These are phyloP conservation scores for Huntiella abstrusa DNA, from an alignment of 2,329 filamentous ascomycete genomes.

Conservation along the genomic window DNA sequence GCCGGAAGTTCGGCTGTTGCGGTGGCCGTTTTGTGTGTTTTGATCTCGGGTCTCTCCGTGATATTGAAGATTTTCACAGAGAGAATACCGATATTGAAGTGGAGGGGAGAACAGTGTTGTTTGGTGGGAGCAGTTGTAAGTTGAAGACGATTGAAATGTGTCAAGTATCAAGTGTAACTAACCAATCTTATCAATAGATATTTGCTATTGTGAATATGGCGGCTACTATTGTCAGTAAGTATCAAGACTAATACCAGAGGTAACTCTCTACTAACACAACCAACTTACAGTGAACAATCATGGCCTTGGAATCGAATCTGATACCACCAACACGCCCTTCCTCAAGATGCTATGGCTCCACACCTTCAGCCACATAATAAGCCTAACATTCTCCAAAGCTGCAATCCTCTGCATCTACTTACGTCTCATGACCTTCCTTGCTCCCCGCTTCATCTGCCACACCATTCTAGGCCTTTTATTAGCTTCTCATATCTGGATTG, in stretches of 20 bases:
- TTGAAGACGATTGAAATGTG: background rate
- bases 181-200: background rate
- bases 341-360: constrained; percentile 11
- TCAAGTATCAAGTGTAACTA: background rate
- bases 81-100: constrained; percentile 17
- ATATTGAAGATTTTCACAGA: constrained; percentile 19
- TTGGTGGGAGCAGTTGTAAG: constrained; percentile 17
- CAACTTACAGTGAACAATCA: constrained; percentile 6
- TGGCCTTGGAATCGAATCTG: constrained; percentile 1
- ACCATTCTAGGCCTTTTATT: constrained; percentile 12
- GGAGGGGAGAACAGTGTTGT: constrained; percentile 19
- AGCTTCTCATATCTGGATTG: constrained; percentile 14
- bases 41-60: constrained; percentile 17
- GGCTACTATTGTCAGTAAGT: constrained; percentile 11
- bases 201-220: constrained; percentile 9
- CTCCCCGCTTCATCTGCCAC: constrained; percentile 11
- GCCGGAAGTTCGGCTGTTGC: constrained; percentile 12
- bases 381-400: constrained; percentile 13
- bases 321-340: constrained; percentile 3
- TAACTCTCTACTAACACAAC: background rate
- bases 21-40: constrained; percentile 12
- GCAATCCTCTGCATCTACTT: constrained; percentile 15
- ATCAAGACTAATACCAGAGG: background rate
- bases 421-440: constrained; percentile 14
- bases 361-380: constrained; percentile 12